Evolutionary conservation across 192 early-diverging fungal genomes (phyloP), one percentile per base, ranked within the genome.

Genomic region (Phycomyces blakesleeanus): DNA sequence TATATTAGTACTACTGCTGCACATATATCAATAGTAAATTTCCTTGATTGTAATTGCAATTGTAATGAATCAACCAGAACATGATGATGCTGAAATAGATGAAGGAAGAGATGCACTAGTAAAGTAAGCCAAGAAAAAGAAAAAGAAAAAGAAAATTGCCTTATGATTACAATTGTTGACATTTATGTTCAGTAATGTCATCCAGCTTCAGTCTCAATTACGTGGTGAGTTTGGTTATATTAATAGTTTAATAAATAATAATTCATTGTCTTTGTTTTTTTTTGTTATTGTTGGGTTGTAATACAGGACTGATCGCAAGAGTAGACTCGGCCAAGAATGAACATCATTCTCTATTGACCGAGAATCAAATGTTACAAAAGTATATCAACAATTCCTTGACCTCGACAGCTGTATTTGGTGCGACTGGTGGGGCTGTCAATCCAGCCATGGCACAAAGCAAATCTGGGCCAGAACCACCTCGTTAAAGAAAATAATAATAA

Each of bases 341-440:
- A 21, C 69, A 76, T 42, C 55, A 76, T 26, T 76, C 74, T 16
- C 44, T 76, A 16, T 29, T 61, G 39, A 67, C 64, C 49, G 74
- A 76, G n/a, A 76, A 76, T 44, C 74, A 76, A 27, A 57, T 76
- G 47, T 26, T 76, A 8, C 74, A 76, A 51, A 76, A 76, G 24
- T 76, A 76, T 21, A 76, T 76, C 9, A 71, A 71, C 20, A 76
- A 76, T 42, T 76, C 74, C 6, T 59, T 76, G 6, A 76, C 74
- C 10, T 76, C 74, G 21, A 76, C 74, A 9, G 74, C 74, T 6
- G 74, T 76, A 20, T 76, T 76, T 67, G 74, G 74, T 18, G 74
- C 74, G 5, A 63, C 61, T 21, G 34, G 51, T 54, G 61, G 61
- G n/a, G 44, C 44, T n/a, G 44, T 47, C 15, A 47, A 47, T 47